A percentile compares a stretch with the other conserved stretches of the same genome.
Evolutionary conservation across 1,139 yeast species (phyloP).

Genomic region (Torulaspora pretoriensis): DNA sequence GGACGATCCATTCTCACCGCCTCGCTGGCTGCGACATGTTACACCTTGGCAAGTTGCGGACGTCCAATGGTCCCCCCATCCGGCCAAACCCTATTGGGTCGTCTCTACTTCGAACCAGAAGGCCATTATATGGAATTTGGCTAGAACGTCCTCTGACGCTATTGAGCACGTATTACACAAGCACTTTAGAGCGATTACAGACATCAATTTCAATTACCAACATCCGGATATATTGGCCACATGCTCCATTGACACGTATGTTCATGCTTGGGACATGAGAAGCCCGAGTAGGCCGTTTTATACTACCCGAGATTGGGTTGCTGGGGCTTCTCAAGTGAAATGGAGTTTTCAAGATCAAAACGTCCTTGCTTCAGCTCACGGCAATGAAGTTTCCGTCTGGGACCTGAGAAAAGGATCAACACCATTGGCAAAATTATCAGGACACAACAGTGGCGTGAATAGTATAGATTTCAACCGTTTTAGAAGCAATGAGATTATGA

Average conservation of each 20-base stretch:
- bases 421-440: slow-evolving; percentile 65
- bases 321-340: slow-evolving; percentile 91
- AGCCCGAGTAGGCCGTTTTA: slow-evolving; percentile 66
- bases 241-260: slow-evolving; percentile 84
- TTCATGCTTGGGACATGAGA: slow-evolving; percentile 88
- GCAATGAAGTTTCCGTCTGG: slow-evolving; percentile 77
- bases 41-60: slow-evolving; percentile 99
- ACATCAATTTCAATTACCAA: slow-evolving; percentile 84
- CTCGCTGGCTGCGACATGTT: slow-evolving; percentile 85
- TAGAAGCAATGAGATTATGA: slow-evolving; percentile 54
- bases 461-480: slow-evolving; percentile 78
- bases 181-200: slow-evolving; percentile 91
- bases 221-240: slow-evolving; percentile 91
- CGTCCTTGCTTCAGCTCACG: slow-evolving; percentile 82
- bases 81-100: slow-evolving; percentile 81
- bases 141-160: slow-evolving; percentile 70
- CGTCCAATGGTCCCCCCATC: slow-evolving; percentile 96
- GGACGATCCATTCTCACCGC: slow-evolving; percentile 93
- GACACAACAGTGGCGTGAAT: slow-evolving; percentile 79
- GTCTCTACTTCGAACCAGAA: slow-evolving; percentile 92
- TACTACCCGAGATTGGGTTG: slow-evolving; percentile 88
- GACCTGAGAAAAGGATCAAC: slow-evolving; percentile 77
- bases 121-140: slow-evolving; percentile 89
- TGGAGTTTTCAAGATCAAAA: slow-evolving; percentile 80
- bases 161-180: slow-evolving; percentile 83